phyloP scores from a whole-genome alignment of 176 grass and related monocot genomes.

The Tillandsia leiboldiana region DNA sequence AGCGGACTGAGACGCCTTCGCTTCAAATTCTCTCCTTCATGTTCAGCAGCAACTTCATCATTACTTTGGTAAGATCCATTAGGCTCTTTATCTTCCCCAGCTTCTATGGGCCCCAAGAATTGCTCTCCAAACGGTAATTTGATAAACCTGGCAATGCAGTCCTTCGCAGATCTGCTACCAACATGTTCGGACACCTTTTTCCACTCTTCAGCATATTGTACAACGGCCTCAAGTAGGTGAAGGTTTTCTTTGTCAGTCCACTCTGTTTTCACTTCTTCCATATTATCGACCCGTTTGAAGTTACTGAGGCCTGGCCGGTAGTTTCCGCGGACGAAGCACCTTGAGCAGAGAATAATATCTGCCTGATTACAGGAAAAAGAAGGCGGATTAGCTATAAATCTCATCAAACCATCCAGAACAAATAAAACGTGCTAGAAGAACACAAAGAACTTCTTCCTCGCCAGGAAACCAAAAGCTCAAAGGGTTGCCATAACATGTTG shows the following conservation, averaged over 20 bases:
- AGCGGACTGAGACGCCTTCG: conserved; percentile 55
- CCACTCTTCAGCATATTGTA: conserved; percentile 88
- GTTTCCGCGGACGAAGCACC: conserved; percentile 67
- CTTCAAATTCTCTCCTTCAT: conserved; percentile 37
- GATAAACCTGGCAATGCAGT: conserved; percentile 84
- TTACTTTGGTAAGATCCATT: conserved; percentile 25
- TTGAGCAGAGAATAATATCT: conserved; percentile 80
- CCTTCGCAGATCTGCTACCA: conserved; percentile 72
- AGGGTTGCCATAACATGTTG: not conserved
- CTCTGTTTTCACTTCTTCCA: conserved; percentile 67
- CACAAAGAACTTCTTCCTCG: not conserved
- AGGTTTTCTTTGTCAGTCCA: conserved; percentile 99
- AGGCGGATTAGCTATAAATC: not conserved
- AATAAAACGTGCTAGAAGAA: not conserved
- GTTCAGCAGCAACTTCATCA: conserved; percentile 28
- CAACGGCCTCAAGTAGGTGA: conserved; percentile 90
- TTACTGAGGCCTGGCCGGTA: conserved; percentile 87
- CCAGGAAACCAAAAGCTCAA: not conserved
- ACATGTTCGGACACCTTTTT: conserved; percentile 90
- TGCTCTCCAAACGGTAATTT: conserved; percentile 87
- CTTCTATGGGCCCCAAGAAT: conserved; percentile 59
- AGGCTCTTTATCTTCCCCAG: conserved; percentile 6
- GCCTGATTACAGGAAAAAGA: conserved; percentile 44
- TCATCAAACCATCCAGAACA: conserved; percentile 13
- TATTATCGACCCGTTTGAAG: conserved; percentile 81